Percentiles rank a stretch among this genome's conserved stretches.
phyloP scores from a whole-genome alignment of 129 eudicot genomes.

The Centaurea solstitialis region DNA sequence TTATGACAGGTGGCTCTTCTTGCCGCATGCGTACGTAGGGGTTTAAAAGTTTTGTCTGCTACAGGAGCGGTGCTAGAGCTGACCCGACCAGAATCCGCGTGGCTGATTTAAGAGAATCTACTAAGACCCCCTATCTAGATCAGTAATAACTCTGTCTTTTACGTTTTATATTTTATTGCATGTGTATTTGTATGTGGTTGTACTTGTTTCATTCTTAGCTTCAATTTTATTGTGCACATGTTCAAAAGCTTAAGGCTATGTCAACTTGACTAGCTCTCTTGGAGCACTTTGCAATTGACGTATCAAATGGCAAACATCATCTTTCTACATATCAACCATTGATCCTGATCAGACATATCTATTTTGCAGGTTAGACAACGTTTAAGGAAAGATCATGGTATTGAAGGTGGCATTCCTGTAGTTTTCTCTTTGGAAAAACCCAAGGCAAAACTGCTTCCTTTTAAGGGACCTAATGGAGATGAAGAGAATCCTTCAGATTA shows the following conservation, averaged over 20 bases:
- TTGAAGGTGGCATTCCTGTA: slow-evolving; percentile 97
- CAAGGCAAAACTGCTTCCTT: slow-evolving; percentile 94
- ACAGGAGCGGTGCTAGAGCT: slow-evolving; percentile 99
- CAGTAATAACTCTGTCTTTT: slow-evolving; percentile 41
- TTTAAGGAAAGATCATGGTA: slow-evolving; percentile 79
- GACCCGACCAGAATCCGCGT: slow-evolving; percentile 97
- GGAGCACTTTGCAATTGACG: neutral
- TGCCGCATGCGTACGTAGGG: slow-evolving; percentile 96
- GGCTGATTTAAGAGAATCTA: slow-evolving; percentile 89
- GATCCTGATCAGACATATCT: neutral
- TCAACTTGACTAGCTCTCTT: neutral
- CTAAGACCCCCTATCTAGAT: slow-evolving; percentile 90
- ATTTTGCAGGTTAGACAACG: slow-evolving; percentile 86
- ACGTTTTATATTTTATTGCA: slow-evolving; percentile 10
- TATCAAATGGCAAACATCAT: slow-evolving; percentile 11
- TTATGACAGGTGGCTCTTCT: slow-evolving; percentile 84
- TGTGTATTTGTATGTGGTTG: neutral
- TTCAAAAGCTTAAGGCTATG: neutral
- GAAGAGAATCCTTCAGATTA: slow-evolving; percentile 98
- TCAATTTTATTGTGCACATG: neutral
- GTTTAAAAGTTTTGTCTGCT: slow-evolving; percentile 89
- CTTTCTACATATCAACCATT: neutral
- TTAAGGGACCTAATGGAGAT: slow-evolving; percentile 88
- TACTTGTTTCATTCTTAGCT: neutral
- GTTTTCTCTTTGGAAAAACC: slow-evolving; percentile 98